phyloP scores from a whole-genome alignment of 2,329 filamentous ascomycete genomes.

The Exophiala spinifera region DNA sequence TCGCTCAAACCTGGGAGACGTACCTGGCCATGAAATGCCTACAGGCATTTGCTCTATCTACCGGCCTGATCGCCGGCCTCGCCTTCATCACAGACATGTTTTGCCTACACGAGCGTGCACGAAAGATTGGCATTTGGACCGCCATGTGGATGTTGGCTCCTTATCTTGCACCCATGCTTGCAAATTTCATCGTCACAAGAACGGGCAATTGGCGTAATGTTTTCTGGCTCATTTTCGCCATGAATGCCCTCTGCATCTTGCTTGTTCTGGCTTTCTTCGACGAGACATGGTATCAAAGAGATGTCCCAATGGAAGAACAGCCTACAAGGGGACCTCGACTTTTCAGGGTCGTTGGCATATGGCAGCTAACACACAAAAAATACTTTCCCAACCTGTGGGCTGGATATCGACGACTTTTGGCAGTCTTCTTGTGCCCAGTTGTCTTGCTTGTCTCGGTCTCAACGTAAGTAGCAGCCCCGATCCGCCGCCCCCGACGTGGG shows the following conservation, averaged over 20 bases:
- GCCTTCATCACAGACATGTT: constrained; percentile 44
- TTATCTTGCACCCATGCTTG: constrained; percentile 26
- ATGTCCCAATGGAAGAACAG: constrained; percentile 3
- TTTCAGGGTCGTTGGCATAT: constrained; percentile 31
- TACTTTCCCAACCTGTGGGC: constrained; percentile 32
- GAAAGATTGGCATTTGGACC: constrained; percentile 40
- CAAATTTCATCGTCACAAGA: constrained; percentile 36
- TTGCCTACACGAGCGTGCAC: constrained; percentile 39
- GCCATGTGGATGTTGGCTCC: constrained; percentile 34
- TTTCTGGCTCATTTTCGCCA: constrained; percentile 35
- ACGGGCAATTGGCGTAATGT: constrained; percentile 35
- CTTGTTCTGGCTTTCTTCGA: constrained; percentile 35
- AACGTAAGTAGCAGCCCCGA: too few species aligned
- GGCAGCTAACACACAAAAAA: constrained; percentile 18
- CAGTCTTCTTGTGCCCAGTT: too few species aligned
- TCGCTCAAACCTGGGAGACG: constrained; percentile 31
- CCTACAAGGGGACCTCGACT: constrained; percentile 29
- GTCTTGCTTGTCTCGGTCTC: constrained; percentile 31
- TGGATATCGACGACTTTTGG: too few species aligned
- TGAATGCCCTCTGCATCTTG: constrained; percentile 27
- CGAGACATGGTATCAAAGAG: constrained; percentile 39
- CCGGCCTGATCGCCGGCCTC: constrained; percentile 39
- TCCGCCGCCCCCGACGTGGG: too few species aligned
- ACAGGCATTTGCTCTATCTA: constrained; percentile 42
- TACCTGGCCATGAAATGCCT: constrained; percentile 43